Evolutionary conservation across 208 protist species (phyloP), one percentile per base, ranked within the genome.

Genomic region (Leishmania braziliensis): DNA sequence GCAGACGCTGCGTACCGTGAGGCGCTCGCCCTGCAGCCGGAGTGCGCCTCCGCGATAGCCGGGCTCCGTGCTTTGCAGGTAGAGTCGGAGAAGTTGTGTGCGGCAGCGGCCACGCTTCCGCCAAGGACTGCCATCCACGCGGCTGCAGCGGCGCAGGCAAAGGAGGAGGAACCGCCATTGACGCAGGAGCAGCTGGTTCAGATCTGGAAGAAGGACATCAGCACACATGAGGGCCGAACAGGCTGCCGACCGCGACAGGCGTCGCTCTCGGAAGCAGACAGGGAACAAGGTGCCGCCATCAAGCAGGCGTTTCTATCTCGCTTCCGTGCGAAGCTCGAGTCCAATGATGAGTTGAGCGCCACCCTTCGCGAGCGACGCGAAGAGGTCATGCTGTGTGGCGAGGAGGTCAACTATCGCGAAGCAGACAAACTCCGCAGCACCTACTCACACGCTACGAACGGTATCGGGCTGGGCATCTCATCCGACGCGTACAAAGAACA

Each of bases 401-500:
- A 93, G 23, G 78, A 81, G 5, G 79, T 92, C 54, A 84, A 94
- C 63, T 96, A 94, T 80, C 83, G 91, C 16, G 82, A 92, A n/a
- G 85, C 84, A 8, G 92, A 94, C 29, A 73, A 56, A 69, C 84
- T 87, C 20, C 84, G 87, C 43, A 50, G 50, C 18, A 82, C 84
- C 60, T 91, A 92, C 70, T 88, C 82, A 18, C 75, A 86, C n/a
- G 72, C 88, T 46, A 96, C 92, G 14, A 86, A 96, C 76, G 92
- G 86, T 58, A 93, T 96, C 73, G 92, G 92, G 6, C 78, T 96
- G 14, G 92, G 81, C 69, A 96, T 96, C 54, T 90, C 91, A 5
- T 86, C 92, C 0, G 92, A 96, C 75, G 86, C 92, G 6, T 96
- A 93, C 82, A 94, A 96, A 80, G 87, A 89, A 77, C 81, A 84